Conservation (phyloP, 106 monocot genomes). For the Acorus gramineus region DNA sequence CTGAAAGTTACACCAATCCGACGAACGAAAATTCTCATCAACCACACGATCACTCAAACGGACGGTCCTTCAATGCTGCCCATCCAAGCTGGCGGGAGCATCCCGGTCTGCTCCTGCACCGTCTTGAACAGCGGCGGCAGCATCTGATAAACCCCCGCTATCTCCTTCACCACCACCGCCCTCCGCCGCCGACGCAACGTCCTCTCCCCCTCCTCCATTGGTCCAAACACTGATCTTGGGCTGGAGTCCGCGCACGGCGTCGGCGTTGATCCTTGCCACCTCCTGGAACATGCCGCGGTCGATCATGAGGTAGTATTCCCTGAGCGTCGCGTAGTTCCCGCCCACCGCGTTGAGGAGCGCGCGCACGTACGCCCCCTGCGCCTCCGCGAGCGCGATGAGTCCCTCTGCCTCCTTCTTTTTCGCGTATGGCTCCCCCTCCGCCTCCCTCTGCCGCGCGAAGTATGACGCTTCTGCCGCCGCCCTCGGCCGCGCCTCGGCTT, state of each 20-base stretch:
- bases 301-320: slow-evolving; percentile 73
- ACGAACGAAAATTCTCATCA: too few relatives aligned
- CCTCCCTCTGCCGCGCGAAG: slow-evolving; percentile 38
- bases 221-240: slow-evolving; percentile 70
- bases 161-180: slow-evolving; percentile 33
- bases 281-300: slow-evolving; percentile 43
- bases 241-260: slow-evolving; percentile 37
- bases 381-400: slow-evolving; percentile 25
- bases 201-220: slow-evolving; percentile 6
- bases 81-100: slow-evolving; percentile 73
- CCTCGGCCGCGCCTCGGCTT: slow-evolving; percentile 30
- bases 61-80: slow-evolving; percentile 14
- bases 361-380: slow-evolving; percentile 32
- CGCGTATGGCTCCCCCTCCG: slow-evolving; percentile 54
- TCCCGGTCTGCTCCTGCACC: slow-evolving; percentile 74
- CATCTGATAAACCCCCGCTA: slow-evolving; percentile 68
- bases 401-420: slow-evolving; percentile 57
- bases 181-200: background rate
- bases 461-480: slow-evolving; percentile 37
- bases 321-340: slow-evolving; percentile 36
- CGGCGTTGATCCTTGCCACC: slow-evolving; percentile 38
- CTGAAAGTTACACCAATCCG: too few relatives aligned
- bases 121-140: slow-evolving; percentile 63
- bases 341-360: slow-evolving; percentile 29
- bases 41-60: background rate